Evolutionary conservation across 2,329 filamentous ascomycete genomes (phyloP), one percentile per base, ranked within the genome.

Genomic region (Paraphaeosphaeria sporulosa): DNA sequence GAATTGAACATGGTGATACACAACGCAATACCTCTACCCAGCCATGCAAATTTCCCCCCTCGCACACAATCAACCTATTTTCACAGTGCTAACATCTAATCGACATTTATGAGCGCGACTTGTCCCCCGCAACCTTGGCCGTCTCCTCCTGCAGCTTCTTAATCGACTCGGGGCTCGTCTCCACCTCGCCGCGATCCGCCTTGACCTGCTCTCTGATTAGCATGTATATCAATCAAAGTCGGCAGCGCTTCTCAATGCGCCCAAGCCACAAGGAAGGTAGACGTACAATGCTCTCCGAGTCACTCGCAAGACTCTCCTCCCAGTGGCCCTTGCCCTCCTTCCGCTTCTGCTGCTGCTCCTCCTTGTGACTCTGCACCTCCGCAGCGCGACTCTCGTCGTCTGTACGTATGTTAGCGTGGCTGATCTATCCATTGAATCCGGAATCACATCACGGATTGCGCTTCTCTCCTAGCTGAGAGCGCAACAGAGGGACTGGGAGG

Each of bases 131-230:
- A 60, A 79, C 65, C 66, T 79, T 74, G 59, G 76, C 77, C 2
- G 79, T 74, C 74, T 82, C 74, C 70, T 82, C 76, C 68, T 83
- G 81, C 55, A 83, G 65, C 58, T 82, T 76, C 70, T 80, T 76
- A 61, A 83, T 82, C 40, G 79, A 76, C 54, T 78, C 66, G 30
- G 76, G 70, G 46, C 80, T 75, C 53, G 78, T 71, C 13, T 77
- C 66, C 19, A 78, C 76, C 55, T 82, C 71, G 66, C 76, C 74
- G 49, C 76, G 75, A 64, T 83, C 81, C 2, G 81, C 81, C 58
- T 79, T 79, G 59, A 83, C 67, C 70, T 76, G 50, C 34, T 57
- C 55, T 21, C 30, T 34, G 1, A 21, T 64, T 38, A 65, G 59
- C 53, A 2, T 6, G 8, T 34, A 8, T 30, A 4, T 8, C 27